These are phyloP conservation scores for Solanum tarijense DNA, from an alignment of 257 asterid species.

Conservation along the genomic window DNA sequence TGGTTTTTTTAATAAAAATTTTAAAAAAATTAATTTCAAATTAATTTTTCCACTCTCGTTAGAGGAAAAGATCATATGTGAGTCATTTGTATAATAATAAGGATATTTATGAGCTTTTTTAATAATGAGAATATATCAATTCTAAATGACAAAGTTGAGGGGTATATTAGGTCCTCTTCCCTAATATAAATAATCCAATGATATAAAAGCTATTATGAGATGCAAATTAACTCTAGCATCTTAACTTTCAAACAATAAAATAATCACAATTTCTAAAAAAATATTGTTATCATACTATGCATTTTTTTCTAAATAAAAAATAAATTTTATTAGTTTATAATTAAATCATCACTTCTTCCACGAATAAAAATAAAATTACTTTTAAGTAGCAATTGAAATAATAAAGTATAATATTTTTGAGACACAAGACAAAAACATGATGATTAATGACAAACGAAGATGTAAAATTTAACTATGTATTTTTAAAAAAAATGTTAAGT, in stretches of 20 bases:
- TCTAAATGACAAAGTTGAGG: no score
- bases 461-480: neutral
- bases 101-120: no score
- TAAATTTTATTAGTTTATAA: neutral
- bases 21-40: no score
- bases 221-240: neutral
- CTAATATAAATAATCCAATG: neutral
- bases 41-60: no score
- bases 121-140: no score
- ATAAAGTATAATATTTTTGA: neutral
- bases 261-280: neutral
- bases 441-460: neutral
- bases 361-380: neutral
- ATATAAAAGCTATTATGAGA: neutral
- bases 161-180: no score
- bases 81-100: no score
- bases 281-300: neutral
- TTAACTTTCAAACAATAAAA: no score
- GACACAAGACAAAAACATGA: neutral
- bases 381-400: neutral
- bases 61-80: no score
- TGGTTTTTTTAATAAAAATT: no score
- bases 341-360: neutral
- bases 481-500: no score
- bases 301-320: no score